Evolutionary conservation across 2,329 filamentous ascomycete genomes (phyloP).

Genomic region (Fusarium clavum): DNA sequence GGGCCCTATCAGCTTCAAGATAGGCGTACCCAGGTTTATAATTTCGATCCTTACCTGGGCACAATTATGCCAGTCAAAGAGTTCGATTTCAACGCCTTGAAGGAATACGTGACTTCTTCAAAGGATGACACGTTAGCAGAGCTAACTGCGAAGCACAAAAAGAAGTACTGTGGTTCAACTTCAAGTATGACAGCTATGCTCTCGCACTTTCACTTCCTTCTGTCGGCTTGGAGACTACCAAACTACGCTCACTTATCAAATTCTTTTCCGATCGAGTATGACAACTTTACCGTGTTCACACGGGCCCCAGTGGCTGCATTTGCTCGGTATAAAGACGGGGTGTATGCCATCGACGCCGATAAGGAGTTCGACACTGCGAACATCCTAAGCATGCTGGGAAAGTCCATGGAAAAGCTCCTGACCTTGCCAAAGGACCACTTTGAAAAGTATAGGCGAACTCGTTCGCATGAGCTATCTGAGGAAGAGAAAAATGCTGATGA

Average conservation of each 20-base stretch:
- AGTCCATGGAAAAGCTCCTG: constrained; percentile 95
- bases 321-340: constrained; percentile 82
- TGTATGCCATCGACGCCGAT: constrained; percentile 95
- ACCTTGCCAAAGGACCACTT: constrained; percentile 86
- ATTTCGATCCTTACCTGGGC: constrained; percentile 95
- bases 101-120: constrained; percentile 91
- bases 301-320: constrained; percentile 84
- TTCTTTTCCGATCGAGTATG: constrained; percentile 70
- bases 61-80: constrained; percentile 93
- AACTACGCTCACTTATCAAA: constrained; percentile 75
- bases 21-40: constrained; percentile 86
- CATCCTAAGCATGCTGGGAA: constrained; percentile 90
- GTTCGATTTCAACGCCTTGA: constrained; percentile 90
- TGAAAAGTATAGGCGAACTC: constrained; percentile 81
- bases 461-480: constrained; percentile 75
- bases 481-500: constrained; percentile 79
- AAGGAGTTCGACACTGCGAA: constrained; percentile 90
- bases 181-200: constrained; percentile 94
- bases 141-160: constrained; percentile 73
- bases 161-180: constrained; percentile 92
- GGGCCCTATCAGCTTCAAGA: constrained; percentile 95
- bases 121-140: constrained; percentile 78
- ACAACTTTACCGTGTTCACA: constrained; percentile 77
- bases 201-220: constrained; percentile 90
- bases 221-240: constrained; percentile 84